A percentile compares a stretch with the other conserved stretches of the same genome.
Evolutionary conservation across 345 rosid species (phyloP).

Genomic region (Lumnitzera littorea): DNA sequence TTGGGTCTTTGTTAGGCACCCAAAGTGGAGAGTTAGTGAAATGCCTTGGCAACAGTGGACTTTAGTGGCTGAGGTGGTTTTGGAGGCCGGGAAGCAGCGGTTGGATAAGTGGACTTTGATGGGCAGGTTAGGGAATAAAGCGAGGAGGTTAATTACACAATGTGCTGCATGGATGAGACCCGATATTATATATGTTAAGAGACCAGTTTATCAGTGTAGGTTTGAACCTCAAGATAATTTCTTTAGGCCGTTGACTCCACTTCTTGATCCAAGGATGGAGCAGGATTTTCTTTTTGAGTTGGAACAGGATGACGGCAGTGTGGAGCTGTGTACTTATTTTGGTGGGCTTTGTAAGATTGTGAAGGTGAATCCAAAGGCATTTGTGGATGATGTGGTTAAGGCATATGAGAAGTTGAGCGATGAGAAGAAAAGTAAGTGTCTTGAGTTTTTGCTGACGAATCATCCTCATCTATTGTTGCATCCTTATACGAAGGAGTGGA

Average conservation of each 20-base stretch:
- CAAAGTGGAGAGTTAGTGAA: constrained; percentile 71
- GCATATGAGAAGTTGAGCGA: constrained; percentile 73
- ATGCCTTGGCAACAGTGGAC: constrained; percentile 96
- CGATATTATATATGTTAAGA: constrained; percentile 82
- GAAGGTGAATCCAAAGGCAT: constrained; percentile 69
- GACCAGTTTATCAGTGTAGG: constrained; percentile 84
- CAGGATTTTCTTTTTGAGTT: constrained; percentile 46
- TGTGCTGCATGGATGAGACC: constrained; percentile 98
- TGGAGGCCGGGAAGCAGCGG: constrained; percentile 72
- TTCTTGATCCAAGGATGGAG: constrained; percentile 70
- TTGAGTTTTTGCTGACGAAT: constrained; percentile 67
- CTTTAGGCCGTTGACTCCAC: constrained; percentile 48
- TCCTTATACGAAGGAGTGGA: constrained; percentile 91
- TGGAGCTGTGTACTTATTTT: constrained; percentile 59
- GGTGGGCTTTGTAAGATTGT: constrained; percentile 88
- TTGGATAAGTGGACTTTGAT: constrained; percentile 92
- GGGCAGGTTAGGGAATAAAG: constrained; percentile 78
- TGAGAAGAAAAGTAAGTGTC: constrained; percentile 59
- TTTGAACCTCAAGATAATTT: constrained; percentile 81
- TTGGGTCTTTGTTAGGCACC: constrained; percentile 95
- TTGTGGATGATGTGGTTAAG: constrained; percentile 91
- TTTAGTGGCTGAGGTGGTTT: constrained; percentile 70
- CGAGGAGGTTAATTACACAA: constrained; percentile 54
- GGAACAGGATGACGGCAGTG: constrained; percentile 55
- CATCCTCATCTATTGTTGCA: constrained; percentile 75